phyloP scores from a whole-genome alignment of 2,329 filamentous ascomycete species.

The Westerdykella ornata region DNA sequence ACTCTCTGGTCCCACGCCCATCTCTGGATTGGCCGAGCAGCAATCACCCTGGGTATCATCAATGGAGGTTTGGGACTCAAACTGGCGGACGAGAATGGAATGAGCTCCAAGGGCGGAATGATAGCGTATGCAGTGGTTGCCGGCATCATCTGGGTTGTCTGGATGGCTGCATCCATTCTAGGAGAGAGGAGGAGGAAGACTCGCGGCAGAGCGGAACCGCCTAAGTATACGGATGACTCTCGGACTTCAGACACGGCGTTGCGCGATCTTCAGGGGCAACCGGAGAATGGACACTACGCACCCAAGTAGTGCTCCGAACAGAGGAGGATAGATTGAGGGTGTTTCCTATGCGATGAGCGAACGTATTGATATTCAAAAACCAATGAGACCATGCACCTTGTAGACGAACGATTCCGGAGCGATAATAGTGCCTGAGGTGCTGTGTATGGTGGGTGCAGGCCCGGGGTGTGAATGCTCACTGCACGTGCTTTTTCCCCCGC shows the following conservation, averaged over 20 bases:
- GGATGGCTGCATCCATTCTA: conserved; percentile 25
- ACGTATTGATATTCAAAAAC: no score
- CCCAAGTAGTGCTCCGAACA: conserved; percentile 7
- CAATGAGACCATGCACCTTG: no score
- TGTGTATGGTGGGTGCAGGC: no score
- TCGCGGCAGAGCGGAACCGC: conserved; percentile 3
- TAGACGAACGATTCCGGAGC: no score
- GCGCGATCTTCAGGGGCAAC: conserved; percentile 2
- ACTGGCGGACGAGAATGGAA: conserved; percentile 39
- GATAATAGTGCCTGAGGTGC: no score
- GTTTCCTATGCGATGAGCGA: no score
- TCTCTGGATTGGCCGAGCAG: conserved; percentile 49
- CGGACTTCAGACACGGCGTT: background rate
- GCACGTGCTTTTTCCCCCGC: no score
- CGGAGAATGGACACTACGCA: conserved; percentile 15
- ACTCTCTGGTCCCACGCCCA: conserved; percentile 46
- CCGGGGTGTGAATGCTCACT: no score
- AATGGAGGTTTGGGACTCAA: conserved; percentile 52
- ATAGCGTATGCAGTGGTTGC: conserved; percentile 49
- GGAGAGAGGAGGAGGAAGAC: conserved; percentile 23
- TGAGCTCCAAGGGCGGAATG: conserved; percentile 23
- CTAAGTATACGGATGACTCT: conserved; percentile 14
- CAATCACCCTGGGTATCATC: conserved; percentile 49
- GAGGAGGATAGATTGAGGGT: no score
- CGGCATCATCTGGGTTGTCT: conserved; percentile 40